Conservation (phyloP, 345 rosid genomes). For the Salix viminalis region DNA sequence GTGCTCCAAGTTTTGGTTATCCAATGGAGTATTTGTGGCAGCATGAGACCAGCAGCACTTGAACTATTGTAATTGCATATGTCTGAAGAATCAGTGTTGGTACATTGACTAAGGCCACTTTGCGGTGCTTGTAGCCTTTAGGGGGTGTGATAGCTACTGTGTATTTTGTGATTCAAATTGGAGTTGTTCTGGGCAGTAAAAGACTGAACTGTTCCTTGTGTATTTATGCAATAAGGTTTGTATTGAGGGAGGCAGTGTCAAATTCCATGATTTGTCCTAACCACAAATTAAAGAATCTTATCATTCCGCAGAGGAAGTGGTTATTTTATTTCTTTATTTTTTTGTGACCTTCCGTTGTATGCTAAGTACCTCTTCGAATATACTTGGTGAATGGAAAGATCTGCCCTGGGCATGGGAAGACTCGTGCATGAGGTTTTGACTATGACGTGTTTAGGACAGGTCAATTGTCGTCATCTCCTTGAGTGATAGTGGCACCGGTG, state of each 20-base stretch:
- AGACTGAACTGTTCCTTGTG: constrained; percentile 5
- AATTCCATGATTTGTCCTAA: neutral
- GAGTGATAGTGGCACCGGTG: too few species aligned
- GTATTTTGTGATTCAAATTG: neutral
- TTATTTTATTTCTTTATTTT: neutral
- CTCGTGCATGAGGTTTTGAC: too few species aligned
- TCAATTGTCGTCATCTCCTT: too few species aligned
- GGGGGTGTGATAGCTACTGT: constrained; percentile 15
- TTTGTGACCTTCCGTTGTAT: neutral
- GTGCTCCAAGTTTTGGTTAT: neutral
- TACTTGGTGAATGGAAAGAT: neutral
- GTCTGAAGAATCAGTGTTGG: constrained; percentile 12
- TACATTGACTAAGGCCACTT: neutral
- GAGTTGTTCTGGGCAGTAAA: constrained; percentile 6
- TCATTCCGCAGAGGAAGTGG: neutral
- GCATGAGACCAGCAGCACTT: neutral
- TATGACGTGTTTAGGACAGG: too few species aligned
- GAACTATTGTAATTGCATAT: neutral
- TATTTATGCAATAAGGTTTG: constrained; percentile 37
- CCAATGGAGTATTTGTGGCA: neutral
- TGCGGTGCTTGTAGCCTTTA: constrained; percentile 18
- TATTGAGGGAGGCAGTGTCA: neutral
- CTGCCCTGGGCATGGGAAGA: too few species aligned
- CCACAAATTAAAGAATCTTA: neutral
- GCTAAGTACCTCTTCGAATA: neutral